Conservation (phyloP, 2,329 filamentous ascomycete species). For the Colletotrichum echinochloae region DNA sequence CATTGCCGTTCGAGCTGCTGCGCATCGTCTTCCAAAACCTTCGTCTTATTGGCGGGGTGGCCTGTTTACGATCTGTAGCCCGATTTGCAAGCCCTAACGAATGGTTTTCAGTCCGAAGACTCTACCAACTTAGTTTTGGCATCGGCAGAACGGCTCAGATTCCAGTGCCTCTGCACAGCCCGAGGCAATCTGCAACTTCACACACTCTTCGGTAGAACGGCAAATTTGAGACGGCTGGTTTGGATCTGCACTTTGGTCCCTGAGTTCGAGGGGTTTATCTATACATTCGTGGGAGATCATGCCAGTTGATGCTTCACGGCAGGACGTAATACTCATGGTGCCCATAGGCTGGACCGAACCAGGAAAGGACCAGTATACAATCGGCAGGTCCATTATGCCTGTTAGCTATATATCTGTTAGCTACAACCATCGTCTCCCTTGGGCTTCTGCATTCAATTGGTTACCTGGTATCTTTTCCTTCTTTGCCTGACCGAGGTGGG, state of each 20-base stretch:
- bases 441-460: conserved; percentile 21
- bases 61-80: background rate
- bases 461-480: conserved; percentile 9
- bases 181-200: conserved; percentile 18
- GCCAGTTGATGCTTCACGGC: background rate
- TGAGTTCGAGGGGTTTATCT: background rate
- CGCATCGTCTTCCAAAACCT: conserved; percentile 19
- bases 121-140: conserved; percentile 19
- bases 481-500: conserved; percentile 25
- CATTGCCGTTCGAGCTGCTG: conserved; percentile 8
- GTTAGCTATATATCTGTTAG: conserved; percentile 14
- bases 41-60: background rate
- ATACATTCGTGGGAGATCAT: background rate
- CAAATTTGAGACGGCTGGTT: background rate
- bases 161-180: conserved; percentile 7
- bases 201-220: conserved; percentile 11
- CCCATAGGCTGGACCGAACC: background rate
- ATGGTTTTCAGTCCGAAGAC: background rate
- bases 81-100: conserved; percentile 17
- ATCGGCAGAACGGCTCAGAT: background rate
- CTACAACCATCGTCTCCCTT: conserved; percentile 10
- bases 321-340: background rate
- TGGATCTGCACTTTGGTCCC: background rate
- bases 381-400: conserved; percentile 10
- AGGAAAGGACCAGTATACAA: background rate